Evolutionary conservation across 257 asterid species (phyloP).

Genomic region (Gentiana dahurica): DNA sequence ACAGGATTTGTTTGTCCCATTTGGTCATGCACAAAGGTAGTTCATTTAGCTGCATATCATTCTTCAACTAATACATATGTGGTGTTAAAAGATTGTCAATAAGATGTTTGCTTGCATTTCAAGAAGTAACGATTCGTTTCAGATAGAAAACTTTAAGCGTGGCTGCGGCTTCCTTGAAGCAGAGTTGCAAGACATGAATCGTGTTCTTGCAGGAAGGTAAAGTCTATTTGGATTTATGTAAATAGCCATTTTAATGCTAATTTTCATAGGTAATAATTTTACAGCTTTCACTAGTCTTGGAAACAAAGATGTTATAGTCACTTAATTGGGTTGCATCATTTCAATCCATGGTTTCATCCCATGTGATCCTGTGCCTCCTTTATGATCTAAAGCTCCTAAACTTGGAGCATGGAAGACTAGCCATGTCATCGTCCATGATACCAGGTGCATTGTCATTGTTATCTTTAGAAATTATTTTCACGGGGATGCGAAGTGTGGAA

Average conservation of each 20-base stretch:
- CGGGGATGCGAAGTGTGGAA: too few species aligned
- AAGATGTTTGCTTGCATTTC: slow-evolving; percentile 14
- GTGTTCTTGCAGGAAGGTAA: slow-evolving; percentile 70
- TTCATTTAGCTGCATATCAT: neutral
- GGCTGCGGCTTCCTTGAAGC: slow-evolving; percentile 96
- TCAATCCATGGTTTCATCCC: too few species aligned
- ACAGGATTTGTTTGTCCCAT: slow-evolving; percentile 92
- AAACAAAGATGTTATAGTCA: slow-evolving; percentile 17
- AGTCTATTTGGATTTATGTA: neutral
- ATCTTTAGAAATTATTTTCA: too few species aligned
- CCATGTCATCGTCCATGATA: too few species aligned
- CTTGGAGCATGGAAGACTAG: slow-evolving; percentile 19
- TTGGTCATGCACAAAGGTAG: slow-evolving; percentile 65
- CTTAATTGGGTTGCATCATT: slow-evolving; percentile 17
- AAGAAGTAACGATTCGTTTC: slow-evolving; percentile 68
- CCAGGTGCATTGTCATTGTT: too few species aligned
- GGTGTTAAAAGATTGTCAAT: slow-evolving; percentile 11
- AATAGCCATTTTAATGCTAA: neutral
- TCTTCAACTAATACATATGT: neutral
- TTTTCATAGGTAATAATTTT: too few species aligned
- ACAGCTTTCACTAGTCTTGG: slow-evolving; percentile 11
- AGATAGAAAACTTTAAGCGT: slow-evolving; percentile 82
- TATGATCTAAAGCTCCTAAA: neutral
- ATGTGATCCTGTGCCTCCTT: too few species aligned
- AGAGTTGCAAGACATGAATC: slow-evolving; percentile 86